A percentile compares a stretch with the other conserved stretches of the same genome.
Evolutionary conservation across 345 rosid genomes (phyloP).

Genomic region (Erodium maritimum): DNA sequence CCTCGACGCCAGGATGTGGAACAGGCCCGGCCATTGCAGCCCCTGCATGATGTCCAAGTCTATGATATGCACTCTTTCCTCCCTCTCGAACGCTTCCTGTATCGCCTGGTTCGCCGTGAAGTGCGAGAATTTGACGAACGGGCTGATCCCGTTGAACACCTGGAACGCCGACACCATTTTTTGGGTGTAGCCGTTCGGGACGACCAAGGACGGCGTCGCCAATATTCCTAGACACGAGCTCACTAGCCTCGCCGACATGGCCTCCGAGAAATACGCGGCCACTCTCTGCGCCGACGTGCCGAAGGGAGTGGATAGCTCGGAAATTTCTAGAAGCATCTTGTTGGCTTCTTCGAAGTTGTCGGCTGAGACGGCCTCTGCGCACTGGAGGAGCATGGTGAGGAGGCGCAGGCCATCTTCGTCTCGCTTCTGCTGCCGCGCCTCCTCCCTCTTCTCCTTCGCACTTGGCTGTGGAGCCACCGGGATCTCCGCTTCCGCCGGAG

Average conservation of each 20-base stretch:
- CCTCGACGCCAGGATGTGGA: slow-evolving; percentile 81
- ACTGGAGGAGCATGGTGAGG: slow-evolving; percentile 84
- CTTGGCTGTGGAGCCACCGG: background rate
- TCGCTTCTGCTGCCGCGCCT: slow-evolving; percentile 58
- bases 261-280: slow-evolving; percentile 96
- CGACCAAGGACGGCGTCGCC: slow-evolving; percentile 30
- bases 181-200: slow-evolving; percentile 42
- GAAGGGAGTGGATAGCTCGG: slow-evolving; percentile 79
- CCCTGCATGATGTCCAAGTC: slow-evolving; percentile 98
- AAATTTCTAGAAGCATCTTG: slow-evolving; percentile 77
- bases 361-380: slow-evolving; percentile 91
- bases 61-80: slow-evolving; percentile 85
- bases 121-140: slow-evolving; percentile 92
- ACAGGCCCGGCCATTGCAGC: slow-evolving; percentile 94
- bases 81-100: slow-evolving; percentile 92
- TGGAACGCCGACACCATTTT: slow-evolving; percentile 94
- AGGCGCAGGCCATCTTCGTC: slow-evolving; percentile 90
- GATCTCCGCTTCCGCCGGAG: slow-evolving; percentile 12
- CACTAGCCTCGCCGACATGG: slow-evolving; percentile 83
- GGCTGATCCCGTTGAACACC: slow-evolving; percentile 92
- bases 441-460: slow-evolving; percentile 54
- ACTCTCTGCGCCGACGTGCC: slow-evolving; percentile 97
- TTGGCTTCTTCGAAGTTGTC: slow-evolving; percentile 89
- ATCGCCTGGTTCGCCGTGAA: slow-evolving; percentile 96
- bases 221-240: slow-evolving; percentile 81